Conservation (phyloP, 2,329 filamentous ascomycete species). For the Mollisia scopiformis region DNA sequence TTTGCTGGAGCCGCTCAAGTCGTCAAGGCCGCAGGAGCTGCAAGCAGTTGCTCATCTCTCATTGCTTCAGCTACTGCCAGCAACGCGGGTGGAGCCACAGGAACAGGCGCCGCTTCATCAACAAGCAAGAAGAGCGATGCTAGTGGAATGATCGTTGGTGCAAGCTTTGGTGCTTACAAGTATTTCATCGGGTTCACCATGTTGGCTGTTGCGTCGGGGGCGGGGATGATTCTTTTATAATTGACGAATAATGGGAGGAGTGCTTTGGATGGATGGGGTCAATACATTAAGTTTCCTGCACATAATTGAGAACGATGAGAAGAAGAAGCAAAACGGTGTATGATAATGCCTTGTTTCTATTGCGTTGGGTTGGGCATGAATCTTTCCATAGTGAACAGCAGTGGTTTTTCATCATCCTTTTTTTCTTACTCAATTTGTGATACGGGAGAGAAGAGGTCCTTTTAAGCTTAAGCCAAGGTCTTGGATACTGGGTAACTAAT, state of each 20-base stretch:
- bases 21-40: slow-evolving; percentile 41
- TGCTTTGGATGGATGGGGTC: neutral
- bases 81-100: slow-evolving; percentile 9
- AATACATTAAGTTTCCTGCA: neutral
- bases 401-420: neutral
- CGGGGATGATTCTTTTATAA: slow-evolving; percentile 27
- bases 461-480: too few relatives aligned
- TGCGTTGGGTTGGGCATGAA: neutral
- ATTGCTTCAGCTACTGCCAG: slow-evolving; percentile 24
- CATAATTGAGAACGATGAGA: neutral
- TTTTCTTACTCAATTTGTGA: neutral
- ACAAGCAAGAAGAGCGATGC: slow-evolving; percentile 32
- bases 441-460: too few relatives aligned
- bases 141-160: slow-evolving; percentile 19
- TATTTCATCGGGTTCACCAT: slow-evolving; percentile 24
- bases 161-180: slow-evolving; percentile 22
- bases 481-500: too few relatives aligned
- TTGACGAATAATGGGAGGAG: neutral
- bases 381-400: neutral
- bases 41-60: slow-evolving; percentile 25
- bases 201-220: slow-evolving; percentile 25
- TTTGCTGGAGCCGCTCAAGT: slow-evolving; percentile 68
- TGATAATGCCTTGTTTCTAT: slow-evolving; percentile 6
- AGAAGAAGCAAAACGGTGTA: neutral
- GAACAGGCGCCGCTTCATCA: slow-evolving; percentile 14